Evolutionary conservation across 148 eudicot genomes (phyloP).

Genomic region (Camellia sinensis): DNA sequence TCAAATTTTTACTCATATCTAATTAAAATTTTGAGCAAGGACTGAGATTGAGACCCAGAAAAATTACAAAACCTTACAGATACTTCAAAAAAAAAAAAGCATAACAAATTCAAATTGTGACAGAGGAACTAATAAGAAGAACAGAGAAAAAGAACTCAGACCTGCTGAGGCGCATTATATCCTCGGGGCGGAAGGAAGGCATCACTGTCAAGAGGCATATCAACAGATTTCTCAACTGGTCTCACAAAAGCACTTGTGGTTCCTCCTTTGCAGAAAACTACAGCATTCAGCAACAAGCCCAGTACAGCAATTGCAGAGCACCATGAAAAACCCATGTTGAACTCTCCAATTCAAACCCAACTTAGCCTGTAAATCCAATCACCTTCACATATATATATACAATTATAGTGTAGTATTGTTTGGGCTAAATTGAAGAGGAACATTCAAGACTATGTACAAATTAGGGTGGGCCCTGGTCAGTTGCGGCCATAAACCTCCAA

Average conservation of each 20-base stretch:
- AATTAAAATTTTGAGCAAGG: no score
- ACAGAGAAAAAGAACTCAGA: neutral
- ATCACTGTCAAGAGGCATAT: slow-evolving; percentile 68
- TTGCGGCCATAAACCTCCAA: no score
- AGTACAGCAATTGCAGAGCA: neutral
- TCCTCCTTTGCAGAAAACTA: slow-evolving; percentile 36
- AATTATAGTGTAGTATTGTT: no score
- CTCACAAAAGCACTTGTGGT: slow-evolving; percentile 43
- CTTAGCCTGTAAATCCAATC: neutral
- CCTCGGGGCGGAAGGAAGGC: slow-evolving; percentile 50
- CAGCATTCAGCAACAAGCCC: slow-evolving; percentile 18
- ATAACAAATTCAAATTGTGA: neutral
- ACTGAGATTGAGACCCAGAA: no score
- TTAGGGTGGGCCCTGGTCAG: no score
- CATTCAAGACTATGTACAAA: neutral
- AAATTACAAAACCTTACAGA: no score
- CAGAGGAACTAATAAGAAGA: neutral
- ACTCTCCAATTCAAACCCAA: neutral
- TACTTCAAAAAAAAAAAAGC: neutral
- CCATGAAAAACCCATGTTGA: slow-evolving; percentile 7
- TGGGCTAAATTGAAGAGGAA: neutral
- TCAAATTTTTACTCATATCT: no score
- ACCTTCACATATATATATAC: neutral
- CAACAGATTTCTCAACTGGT: slow-evolving; percentile 31
- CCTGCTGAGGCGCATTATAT: slow-evolving; percentile 79